Evolutionary conservation across 2,329 filamentous ascomycete genomes (phyloP), one percentile per base, ranked within the genome.

Genomic region (Hymenoscyphus scutula): DNA sequence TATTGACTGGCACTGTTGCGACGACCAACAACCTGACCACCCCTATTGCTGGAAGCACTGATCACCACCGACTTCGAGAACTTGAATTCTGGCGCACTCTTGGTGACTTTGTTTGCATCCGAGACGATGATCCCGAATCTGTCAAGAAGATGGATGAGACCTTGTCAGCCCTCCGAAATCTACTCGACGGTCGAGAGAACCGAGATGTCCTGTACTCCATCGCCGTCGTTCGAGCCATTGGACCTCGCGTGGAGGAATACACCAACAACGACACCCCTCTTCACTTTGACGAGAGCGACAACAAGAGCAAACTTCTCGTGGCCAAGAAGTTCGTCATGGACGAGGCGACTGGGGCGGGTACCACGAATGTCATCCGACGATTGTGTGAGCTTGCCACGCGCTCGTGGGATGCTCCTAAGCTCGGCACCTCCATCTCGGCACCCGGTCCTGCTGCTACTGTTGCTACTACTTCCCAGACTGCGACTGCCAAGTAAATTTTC

Each of bases 131-230:
- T 41, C 79, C 82, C 56, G 77, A 77, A 34, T 78, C 82, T 5
- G 78, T 77, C 62, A 85, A 82, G 69, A 80, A 83, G 60, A 84
- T 91, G 38, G 88, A 92, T 59, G 82, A 86, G 29, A 83, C 85
- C 1, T 78, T 97, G 32, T 76, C 76, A 4, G 82, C 82, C 58
- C 84, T 92, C 75, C 87, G 91, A 34, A 82, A 82, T 61, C 81
- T 94, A 27, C 81, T 97, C 11, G 89, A 92, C 68, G 89, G 89
- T 56, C 84, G 89, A 27, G 93, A 97, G 77, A 95, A 94, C 71
- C 87, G 93, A 59, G 92, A 97, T 74, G 89, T 97, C 19, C 84
- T 97, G 62, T 97, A 97, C 76, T 95, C 91, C 0, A 89, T 97
- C 67, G 91, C 90, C 8, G 85, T 96, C 61, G 87, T 90, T 17